phyloP scores from a whole-genome alignment of 306 rosid species.

The Rosa chinensis region DNA sequence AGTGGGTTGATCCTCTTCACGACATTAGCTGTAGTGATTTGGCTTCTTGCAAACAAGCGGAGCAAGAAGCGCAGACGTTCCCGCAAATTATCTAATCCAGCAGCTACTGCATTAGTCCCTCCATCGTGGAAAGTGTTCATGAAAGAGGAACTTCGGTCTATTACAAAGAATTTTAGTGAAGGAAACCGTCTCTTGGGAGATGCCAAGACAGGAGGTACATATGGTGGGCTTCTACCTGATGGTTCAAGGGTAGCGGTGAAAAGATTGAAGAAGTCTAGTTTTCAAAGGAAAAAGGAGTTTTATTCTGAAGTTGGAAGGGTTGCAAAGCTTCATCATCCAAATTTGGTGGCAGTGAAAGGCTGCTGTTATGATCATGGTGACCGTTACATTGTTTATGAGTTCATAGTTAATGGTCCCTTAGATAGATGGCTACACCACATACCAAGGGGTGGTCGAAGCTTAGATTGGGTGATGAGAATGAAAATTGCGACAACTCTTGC shows the following conservation, averaged over 20 bases:
- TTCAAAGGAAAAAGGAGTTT: conserved; percentile 94
- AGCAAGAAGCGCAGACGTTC: conserved; percentile 89
- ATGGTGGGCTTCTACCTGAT: conserved; percentile 81
- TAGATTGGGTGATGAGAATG: conserved; percentile 96
- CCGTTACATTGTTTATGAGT: conserved; percentile 92
- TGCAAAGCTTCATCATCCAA: conserved; percentile 91
- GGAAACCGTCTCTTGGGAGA: conserved; percentile 94
- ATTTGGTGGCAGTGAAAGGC: conserved; percentile 92
- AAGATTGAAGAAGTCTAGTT: conserved; percentile 86
- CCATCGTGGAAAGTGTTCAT: conserved; percentile 92
- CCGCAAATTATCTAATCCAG: conserved; percentile 68
- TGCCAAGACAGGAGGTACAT: conserved; percentile 92
- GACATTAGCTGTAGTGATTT: conserved; percentile 74
- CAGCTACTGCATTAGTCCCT: conserved; percentile 59
- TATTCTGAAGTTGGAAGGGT: conserved; percentile 90
- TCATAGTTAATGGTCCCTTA: conserved; percentile 86
- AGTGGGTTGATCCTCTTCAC: conserved; percentile 90
- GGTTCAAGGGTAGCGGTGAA: conserved; percentile 93
- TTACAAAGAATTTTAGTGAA: conserved; percentile 96
- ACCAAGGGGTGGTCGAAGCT: conserved; percentile 93
- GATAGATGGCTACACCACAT: conserved; percentile 97
- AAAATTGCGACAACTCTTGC: conserved; percentile 90
- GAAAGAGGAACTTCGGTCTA: conserved; percentile 84
- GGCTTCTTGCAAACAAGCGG: conserved; percentile 86
- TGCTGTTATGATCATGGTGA: conserved; percentile 98